Evolutionary conservation across 441 rosid genomes (phyloP), one percentile per base, ranked within the genome.

Genomic region (Gossypium trilobum): DNA sequence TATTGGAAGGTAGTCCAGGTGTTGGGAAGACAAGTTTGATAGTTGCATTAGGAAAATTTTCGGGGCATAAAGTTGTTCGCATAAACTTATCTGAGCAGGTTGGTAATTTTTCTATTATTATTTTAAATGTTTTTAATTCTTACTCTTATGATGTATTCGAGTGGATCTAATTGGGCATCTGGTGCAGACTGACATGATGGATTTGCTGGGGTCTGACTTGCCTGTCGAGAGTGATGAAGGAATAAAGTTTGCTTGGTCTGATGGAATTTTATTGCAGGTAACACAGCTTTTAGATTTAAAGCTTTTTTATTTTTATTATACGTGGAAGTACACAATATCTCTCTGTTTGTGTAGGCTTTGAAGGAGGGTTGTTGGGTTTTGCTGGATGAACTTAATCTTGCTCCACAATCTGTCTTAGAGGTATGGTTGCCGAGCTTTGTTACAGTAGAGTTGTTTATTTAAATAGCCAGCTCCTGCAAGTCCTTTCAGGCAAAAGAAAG

Each of bases 31-130:
- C 99, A 72, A 95, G 98, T 83, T 83, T 95, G 73, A 81, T 95
- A 79, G 81, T 85, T 73, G 97, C 99, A 56, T 78, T 95, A 85
- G 97, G 98, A 57, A 91, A 87, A 80, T 89, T 83, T 86, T 95
- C 98, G 65, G 99, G 98, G 68, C 98, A 95, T 78, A 90, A 85
- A 82, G 99, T 95, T 74, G 92, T 95, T 55, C 94, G 99, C 77
- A 91, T 95, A 79, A 95, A 95, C 80, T 85, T 95, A 78, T 95
- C 98, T 57, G 99, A 95, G 87, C 99, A 93, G 98, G 98, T 93
- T 19, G 48, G 83, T 77, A 55, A 48, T 63, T 73, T 67, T 33
- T 25, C 22, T 29, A 36, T 39, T 10, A 11, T 19, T 17, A 73
- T 4, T 65, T 73, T 54, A 11, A 31, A 70, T 73, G 72, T 61